Evolutionary conservation across 2,329 filamentous ascomycete genomes (phyloP).

Genomic region (Salinomyces thailandicus): DNA sequence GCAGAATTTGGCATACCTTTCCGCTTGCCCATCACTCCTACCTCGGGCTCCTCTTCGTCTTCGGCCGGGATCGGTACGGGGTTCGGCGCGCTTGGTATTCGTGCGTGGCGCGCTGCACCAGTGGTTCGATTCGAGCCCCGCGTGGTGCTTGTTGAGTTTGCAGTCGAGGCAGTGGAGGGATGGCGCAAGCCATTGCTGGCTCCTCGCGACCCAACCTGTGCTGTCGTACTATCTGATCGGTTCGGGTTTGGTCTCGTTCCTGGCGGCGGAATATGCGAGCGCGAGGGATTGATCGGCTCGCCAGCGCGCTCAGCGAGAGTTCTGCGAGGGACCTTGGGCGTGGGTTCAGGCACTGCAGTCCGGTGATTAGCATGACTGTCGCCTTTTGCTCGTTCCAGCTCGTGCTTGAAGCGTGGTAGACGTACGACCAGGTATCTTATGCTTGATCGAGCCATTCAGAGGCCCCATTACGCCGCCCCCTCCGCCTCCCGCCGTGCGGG

Average conservation of each 20-base stretch:
- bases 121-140: conserved; percentile 36
- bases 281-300: conserved; percentile 30
- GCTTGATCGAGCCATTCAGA: conserved; percentile 29
- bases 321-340: conserved; percentile 36
- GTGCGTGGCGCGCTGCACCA: conserved; percentile 18
- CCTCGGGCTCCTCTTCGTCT: conserved; percentile 28
- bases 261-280: conserved; percentile 17
- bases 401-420: too few species aligned
- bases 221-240: neutral
- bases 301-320: conserved; percentile 40
- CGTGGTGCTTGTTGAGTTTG: conserved; percentile 34
- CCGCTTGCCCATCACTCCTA: conserved; percentile 26
- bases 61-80: neutral
- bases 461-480: conserved; percentile 19
- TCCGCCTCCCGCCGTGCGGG: conserved; percentile 29
- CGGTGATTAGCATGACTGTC: conserved; percentile 1
- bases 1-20: conserved; percentile 36
- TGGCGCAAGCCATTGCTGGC: conserved; percentile 33
- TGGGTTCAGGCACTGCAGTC: conserved; percentile 34
- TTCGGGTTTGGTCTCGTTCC: conserved; percentile 5
- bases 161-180: conserved; percentile 31
- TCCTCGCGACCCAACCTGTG: conserved; percentile 4
- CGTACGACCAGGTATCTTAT: conserved; percentile 42
- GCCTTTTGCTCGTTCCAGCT: too few species aligned
- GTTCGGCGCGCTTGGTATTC: conserved; percentile 6